A percentile compares a stretch with the other conserved stretches of the same genome.
These are phyloP conservation scores for Cladosporium sp. DNA, from an alignment of 2,329 filamentous ascomycete species.

Conservation along the genomic window DNA sequence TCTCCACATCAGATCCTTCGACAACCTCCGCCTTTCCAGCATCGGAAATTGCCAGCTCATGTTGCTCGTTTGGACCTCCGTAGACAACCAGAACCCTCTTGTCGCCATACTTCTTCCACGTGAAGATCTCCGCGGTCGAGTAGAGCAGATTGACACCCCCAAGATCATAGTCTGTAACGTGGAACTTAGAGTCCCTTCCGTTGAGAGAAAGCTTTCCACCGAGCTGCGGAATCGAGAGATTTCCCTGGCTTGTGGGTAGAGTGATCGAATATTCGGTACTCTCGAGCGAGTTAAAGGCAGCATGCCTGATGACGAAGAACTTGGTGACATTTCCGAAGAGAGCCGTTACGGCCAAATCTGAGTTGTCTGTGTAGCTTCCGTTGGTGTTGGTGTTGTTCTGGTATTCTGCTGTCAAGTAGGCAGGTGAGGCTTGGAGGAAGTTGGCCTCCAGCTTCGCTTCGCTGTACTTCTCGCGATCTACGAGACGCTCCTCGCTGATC, in stretches of 20 bases:
- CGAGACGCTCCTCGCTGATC: slow-evolving; percentile 64
- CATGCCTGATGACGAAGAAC: slow-evolving; percentile 63
- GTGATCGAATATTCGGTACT: slow-evolving; percentile 60
- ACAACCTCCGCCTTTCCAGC: slow-evolving; percentile 33
- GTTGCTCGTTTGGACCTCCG: slow-evolving; percentile 55
- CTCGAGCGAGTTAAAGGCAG: slow-evolving; percentile 55
- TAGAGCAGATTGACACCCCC: slow-evolving; percentile 58
- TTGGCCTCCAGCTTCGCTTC: slow-evolving; percentile 73
- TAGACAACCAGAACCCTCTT: slow-evolving; percentile 61
- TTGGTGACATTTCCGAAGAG: slow-evolving; percentile 50
- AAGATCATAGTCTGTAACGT: slow-evolving; percentile 62
- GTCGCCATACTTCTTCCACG: slow-evolving; percentile 59
- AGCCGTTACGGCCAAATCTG: slow-evolving; percentile 56
- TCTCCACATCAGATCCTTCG: slow-evolving; percentile 39
- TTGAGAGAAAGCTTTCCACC: slow-evolving; percentile 54
- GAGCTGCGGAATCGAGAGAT: slow-evolving; percentile 55
- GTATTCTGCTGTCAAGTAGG: slow-evolving; percentile 59
- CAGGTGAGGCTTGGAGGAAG: slow-evolving; percentile 67
- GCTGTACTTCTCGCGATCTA: slow-evolving; percentile 70
- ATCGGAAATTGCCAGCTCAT: slow-evolving; percentile 54
- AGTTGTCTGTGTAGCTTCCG: slow-evolving; percentile 50
- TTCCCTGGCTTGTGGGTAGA: slow-evolving; percentile 55
- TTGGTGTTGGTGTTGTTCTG: slow-evolving; percentile 42
- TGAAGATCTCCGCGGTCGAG: slow-evolving; percentile 65
- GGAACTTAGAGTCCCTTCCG: slow-evolving; percentile 62